Base-by-base conservation (phyloP, 164 flowering plant genomes). In the Stephania japonica region DNA sequence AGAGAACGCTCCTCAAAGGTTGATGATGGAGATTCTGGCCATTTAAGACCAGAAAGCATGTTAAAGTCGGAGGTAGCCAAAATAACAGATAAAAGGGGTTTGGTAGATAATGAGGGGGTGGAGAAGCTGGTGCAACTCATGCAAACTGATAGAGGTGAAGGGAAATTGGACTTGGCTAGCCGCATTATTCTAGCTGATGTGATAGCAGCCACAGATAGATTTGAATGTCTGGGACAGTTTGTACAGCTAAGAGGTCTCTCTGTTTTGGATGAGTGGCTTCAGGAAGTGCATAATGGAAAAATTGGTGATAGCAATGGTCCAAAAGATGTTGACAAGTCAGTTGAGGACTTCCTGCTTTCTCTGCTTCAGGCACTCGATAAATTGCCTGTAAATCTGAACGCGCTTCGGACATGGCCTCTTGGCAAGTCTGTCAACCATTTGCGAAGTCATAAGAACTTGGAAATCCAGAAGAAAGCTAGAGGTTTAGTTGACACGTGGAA, bases 401-500 rank as follows among this genome's bases (percentile, higher is more conserved):
- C 98, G 23, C 78, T 95, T 7, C 94, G 90, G 75, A 85, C 75
- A 76, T 90, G 95, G 84, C 85, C 90, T 68, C 83, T 93, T 75
- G 99, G 99, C 24, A 91, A 85, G 78, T 93, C 97, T 77, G 99
- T 95, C 67, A 95, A 95, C 80, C 85, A 86, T 77, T 81, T 88
- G 75, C 84, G 91, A 9, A 76, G 75, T 75, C 88, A 88, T 79
- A 88, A 83, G 64, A 87, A 88, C 70, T 65, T 83, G 43, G 91
- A 88, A 71, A 87, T 88, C 69, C 91, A 88, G 83, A 87, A 79
- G 78, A 88, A 88, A 71, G 88, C 91, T 24, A 79, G 87, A 72
- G 83, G 89, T 77, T 84, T 95, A 72, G 97, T 95, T 75, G 98
- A 90, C 76, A 95, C 91, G n/a, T 95, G 99, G 99, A 95, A 95